Evolutionary conservation across 805 yeast species (phyloP), one percentile per base, ranked within the genome.

Genomic region (Teunomyces atbi): DNA sequence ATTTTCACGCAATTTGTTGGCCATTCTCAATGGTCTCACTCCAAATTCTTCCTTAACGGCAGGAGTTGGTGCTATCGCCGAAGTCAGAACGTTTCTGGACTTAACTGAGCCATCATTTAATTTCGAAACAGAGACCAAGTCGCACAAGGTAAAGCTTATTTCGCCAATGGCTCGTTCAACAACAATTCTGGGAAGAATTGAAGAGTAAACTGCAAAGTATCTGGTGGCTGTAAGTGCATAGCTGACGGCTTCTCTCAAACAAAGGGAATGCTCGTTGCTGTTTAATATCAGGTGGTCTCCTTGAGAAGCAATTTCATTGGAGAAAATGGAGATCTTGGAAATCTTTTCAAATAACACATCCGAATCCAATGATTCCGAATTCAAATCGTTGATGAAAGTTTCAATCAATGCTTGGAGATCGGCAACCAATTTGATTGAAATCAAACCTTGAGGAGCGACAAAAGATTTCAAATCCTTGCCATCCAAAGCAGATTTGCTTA

Each of bases 101-200:
- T 39, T 42, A 6, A 42, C 20, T 5, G 56, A 50, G 38, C 36
- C 23, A 13, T 30, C 50, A 32, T 59, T 66, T 42, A 81, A 62
- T 53, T 79, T 87, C 21, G 77, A 76, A 2, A 73, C 74, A 2
- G 82, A 69, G 15, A 85, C 57, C 45, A 83, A 73, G 52, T 83
- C 86, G 58, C 86, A 83, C 19, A 84, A 68, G 2, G 84, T 67
- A 58, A 83, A 84, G 6, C 84, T 75, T 29, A 90, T 68, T 57
- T 90, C 96, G 37, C 86, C 78, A 7, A 88, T 68, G 0, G 97
- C 84, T 18, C 89, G 78, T 64, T 89, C 85, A 15, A 90, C 76
- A 2, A 89, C 77, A 16, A 85, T 67, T 44, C 75, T 77, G 0
- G 97, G 96, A 45, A 89, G 65, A 2, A 87, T 58, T n/a, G 76